Percentiles rank a stretch among this genome's conserved stretches.
Evolutionary conservation across 2,329 filamentous ascomycete genomes (phyloP).

Genomic region (Hymenoscyphus fraxineus): DNA sequence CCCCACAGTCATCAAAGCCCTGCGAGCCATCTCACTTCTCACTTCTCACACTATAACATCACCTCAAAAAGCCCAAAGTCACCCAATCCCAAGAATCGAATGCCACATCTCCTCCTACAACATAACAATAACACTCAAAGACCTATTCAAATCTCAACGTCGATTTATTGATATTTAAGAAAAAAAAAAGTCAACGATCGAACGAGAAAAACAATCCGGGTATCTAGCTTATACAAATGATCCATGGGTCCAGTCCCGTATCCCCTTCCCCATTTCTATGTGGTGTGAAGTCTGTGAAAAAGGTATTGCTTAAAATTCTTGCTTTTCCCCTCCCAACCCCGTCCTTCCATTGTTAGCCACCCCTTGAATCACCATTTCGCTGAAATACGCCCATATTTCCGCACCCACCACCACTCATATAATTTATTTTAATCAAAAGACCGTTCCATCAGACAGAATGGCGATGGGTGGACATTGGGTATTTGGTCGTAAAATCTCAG

Average conservation of each 20-base stretch:
- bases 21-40: too few species aligned
- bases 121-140: too few species aligned
- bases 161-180: too few species aligned
- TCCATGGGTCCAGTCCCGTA: background rate
- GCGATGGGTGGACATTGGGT: slow-evolving; percentile 84
- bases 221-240: background rate
- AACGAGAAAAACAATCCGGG: background rate
- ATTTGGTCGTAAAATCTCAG: slow-evolving; percentile 90
- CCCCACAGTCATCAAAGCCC: too few species aligned
- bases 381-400: too few species aligned
- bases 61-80: too few species aligned
- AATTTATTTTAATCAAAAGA: slow-evolving; percentile 59
- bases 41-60: too few species aligned
- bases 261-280: background rate
- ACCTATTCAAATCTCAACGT: too few species aligned
- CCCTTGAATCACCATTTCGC: background rate
- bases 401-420: background rate
- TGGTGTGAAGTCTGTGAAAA: background rate
- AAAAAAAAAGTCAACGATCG: too few species aligned
- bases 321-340: background rate
- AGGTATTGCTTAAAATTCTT: background rate
- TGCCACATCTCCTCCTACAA: too few species aligned
- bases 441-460: slow-evolving; percentile 92
- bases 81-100: too few species aligned
- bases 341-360: background rate